Percentiles rank a stretch among this genome's conserved stretches.
These are phyloP conservation scores for Agaricus sinodeliciosus DNA, from an alignment of 768 basidiomycete genomes.

Conservation along the genomic window DNA sequence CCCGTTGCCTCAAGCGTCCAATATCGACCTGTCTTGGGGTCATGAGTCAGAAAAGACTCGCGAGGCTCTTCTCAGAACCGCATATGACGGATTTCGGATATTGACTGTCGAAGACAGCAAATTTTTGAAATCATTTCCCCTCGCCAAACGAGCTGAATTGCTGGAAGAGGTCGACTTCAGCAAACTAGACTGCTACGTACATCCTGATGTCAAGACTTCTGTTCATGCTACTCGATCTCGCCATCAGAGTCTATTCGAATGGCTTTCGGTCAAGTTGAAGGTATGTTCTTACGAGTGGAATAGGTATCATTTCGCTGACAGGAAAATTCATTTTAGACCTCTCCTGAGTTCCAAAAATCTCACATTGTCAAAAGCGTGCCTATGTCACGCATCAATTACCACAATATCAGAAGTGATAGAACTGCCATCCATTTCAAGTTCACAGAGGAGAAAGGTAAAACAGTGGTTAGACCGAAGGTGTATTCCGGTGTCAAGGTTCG, in stretches of 20 bases:
- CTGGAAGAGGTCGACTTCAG: constrained; percentile 3
- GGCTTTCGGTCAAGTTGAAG: background rate
- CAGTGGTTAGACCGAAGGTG: background rate
- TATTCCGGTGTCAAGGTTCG: constrained; percentile 4
- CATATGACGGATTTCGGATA: constrained; percentile 1
- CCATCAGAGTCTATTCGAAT: background rate
- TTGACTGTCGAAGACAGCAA: background rate
- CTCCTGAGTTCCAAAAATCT: background rate
- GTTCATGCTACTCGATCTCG: background rate
- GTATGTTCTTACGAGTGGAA: background rate
- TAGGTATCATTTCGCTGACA: background rate
- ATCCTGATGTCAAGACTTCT: constrained; percentile 1
- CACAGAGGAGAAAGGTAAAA: background rate
- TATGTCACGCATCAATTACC: background rate
- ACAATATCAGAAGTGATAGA: background rate
- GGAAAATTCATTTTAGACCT: background rate
- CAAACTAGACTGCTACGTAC: constrained; percentile 4
- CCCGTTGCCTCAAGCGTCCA: background rate
- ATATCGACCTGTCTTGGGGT: constrained; percentile 1
- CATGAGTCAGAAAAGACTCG: background rate
- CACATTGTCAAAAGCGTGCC: background rate
- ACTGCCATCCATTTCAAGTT: constrained; percentile 1
- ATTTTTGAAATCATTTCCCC: background rate
- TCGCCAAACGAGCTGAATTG: background rate
- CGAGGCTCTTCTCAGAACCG: background rate